Conservation (phyloP, 1,284 basidiomycete genomes). For the Naganishia cerealis region DNA sequence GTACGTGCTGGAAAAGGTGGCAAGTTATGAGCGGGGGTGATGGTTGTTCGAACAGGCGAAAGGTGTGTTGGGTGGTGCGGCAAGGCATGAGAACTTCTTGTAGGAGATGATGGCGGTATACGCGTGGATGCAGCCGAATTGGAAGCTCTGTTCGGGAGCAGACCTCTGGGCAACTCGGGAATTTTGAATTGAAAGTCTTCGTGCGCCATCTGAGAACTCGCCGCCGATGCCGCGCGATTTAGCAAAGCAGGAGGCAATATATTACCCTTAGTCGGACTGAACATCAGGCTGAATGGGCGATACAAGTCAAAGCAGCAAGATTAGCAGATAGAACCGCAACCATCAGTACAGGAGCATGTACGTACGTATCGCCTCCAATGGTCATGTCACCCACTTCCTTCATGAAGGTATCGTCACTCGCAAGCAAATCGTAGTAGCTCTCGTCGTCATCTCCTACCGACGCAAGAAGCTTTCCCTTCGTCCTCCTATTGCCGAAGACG, state of each 20-base stretch:
- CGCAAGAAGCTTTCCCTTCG: background rate
- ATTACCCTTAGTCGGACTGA: constrained; percentile 16
- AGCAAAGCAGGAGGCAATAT: constrained; percentile 9
- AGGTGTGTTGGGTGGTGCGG: background rate
- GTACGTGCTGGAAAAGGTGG: background rate
- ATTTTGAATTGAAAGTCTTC: constrained; percentile 20
- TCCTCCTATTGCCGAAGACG: background rate
- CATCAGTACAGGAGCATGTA: background rate
- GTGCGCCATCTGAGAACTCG: background rate
- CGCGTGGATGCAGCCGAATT: background rate
- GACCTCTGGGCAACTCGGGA: constrained; percentile 4
- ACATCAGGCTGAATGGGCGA: background rate
- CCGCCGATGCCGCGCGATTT: background rate
- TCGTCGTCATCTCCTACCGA: background rate
- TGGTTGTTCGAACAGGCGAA: background rate
- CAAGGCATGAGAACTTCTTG: background rate
- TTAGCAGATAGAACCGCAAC: background rate
- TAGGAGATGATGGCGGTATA: background rate
- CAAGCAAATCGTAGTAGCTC: constrained; percentile 28
- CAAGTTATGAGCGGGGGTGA: background rate
- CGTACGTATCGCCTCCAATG: constrained; percentile 11
- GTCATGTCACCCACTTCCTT: constrained; percentile 10
- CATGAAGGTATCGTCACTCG: constrained; percentile 20
- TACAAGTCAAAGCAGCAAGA: background rate
- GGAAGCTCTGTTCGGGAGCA: background rate